Evolutionary conservation across 2,329 filamentous ascomycete species (phyloP).

Genomic region (Fusarium musae): DNA sequence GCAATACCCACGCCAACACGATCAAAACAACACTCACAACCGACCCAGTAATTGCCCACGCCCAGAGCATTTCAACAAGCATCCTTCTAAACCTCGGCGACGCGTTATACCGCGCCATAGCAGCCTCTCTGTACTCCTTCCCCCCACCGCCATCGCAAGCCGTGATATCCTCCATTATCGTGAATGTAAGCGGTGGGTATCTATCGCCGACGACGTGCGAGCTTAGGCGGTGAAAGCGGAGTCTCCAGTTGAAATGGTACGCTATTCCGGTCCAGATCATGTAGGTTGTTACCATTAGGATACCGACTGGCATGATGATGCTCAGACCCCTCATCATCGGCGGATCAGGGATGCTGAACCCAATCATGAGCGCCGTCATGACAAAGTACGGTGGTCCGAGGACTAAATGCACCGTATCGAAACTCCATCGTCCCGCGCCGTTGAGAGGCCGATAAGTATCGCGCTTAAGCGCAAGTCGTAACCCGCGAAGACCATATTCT

Average conservation of each 20-base stretch:
- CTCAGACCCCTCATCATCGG: slow-evolving; percentile 29
- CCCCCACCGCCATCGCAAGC: slow-evolving; percentile 25
- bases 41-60: slow-evolving; percentile 7
- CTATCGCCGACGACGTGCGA: slow-evolving; percentile 13
- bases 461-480: slow-evolving; percentile 14
- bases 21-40: slow-evolving; percentile 11
- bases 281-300: slow-evolving; percentile 26
- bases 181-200: slow-evolving; percentile 22
- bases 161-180: slow-evolving; percentile 30
- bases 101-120: slow-evolving; percentile 19
- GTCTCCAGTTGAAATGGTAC: slow-evolving; percentile 19
- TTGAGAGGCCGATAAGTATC: slow-evolving; percentile 18
- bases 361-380: slow-evolving; percentile 35
- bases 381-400: slow-evolving; percentile 27
- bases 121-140: slow-evolving; percentile 22
- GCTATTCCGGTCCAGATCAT: slow-evolving; percentile 32
- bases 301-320: slow-evolving; percentile 32
- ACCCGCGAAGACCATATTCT: slow-evolving; percentile 50
- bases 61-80: slow-evolving; percentile 28
- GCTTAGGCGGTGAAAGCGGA: slow-evolving; percentile 17
- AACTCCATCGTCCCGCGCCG: slow-evolving; percentile 17
- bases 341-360: slow-evolving; percentile 29
- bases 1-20: slow-evolving; percentile 10
- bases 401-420: slow-evolving; percentile 27
- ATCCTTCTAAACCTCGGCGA: slow-evolving; percentile 25